Conservation (phyloP, 2,329 filamentous ascomycete species). For the Xylogone sp. region DNA sequence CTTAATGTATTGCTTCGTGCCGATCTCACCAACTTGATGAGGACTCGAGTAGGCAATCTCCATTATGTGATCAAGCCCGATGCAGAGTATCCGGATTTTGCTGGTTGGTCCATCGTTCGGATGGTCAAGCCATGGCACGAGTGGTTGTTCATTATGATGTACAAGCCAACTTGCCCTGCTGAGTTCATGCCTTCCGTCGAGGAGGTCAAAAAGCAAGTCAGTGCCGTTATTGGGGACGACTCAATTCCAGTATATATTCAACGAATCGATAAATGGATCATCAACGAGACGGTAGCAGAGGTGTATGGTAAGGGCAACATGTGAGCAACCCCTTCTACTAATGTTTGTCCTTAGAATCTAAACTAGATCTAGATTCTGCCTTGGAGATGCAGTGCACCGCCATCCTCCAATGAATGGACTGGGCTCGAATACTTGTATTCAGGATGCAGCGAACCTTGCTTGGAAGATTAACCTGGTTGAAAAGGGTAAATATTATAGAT, state of each 20-base stretch:
- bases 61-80: conserved; percentile 58
- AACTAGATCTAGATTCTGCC: conserved; percentile 35
- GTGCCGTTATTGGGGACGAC: conserved; percentile 52
- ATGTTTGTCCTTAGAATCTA: not conserved
- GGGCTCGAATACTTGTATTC: conserved; percentile 55
- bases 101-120: conserved; percentile 44
- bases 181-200: conserved; percentile 39
- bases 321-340: conserved; percentile 4
- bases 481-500: conserved; percentile 20
- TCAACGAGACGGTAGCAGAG: conserved; percentile 59
- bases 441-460: conserved; percentile 52
- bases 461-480: conserved; percentile 51
- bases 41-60: conserved; percentile 51
- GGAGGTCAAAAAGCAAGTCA: conserved; percentile 42
- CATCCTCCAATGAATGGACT: conserved; percentile 55
- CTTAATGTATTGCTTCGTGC: conserved; percentile 45
- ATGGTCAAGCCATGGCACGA: conserved; percentile 64
- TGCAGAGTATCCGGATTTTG: conserved; percentile 45
- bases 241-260: conserved; percentile 46
- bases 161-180: conserved; percentile 33
- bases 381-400: conserved; percentile 55
- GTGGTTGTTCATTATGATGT: conserved; percentile 56
- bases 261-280: conserved; percentile 53
- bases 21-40: conserved; percentile 46
- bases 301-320: conserved; percentile 38